These are phyloP conservation scores for Lasiodiplodia sp. DNA, from an alignment of 2,329 filamentous ascomycete species.

Conservation along the genomic window DNA sequence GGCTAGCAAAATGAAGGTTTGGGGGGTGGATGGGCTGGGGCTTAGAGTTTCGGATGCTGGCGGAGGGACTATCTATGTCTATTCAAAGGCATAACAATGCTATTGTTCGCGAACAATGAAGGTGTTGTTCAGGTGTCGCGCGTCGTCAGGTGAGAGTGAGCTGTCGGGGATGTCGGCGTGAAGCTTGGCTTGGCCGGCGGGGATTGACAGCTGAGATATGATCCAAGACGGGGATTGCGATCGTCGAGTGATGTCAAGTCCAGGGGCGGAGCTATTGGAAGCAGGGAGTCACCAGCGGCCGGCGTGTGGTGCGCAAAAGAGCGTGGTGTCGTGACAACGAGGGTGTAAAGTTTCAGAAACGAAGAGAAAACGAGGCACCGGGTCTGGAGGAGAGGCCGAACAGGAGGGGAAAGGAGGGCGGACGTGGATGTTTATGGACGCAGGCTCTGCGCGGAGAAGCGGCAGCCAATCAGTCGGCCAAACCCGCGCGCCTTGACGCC, in stretches of 20 bases:
- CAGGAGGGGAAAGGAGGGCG: conserved; percentile 26
- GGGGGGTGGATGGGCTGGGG: neutral
- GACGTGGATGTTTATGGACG: conserved; percentile 23
- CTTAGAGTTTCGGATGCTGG: neutral
- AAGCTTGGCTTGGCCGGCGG: neutral
- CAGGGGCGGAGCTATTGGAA: conserved; percentile 1
- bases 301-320: conserved; percentile 17
- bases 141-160: conserved; percentile 22
- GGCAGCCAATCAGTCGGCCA: conserved; percentile 21
- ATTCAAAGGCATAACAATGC: conserved; percentile 24
- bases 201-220: conserved; percentile 4
- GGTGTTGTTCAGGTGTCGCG: neutral
- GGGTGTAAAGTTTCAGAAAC: conserved; percentile 17
- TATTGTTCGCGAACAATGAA: neutral
- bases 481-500: conserved; percentile 22
- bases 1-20: neutral
- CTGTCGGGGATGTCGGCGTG: conserved; percentile 12
- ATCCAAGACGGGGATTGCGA: conserved; percentile 16
- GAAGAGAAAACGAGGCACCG: conserved; percentile 17
- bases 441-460: conserved; percentile 19
- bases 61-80: conserved; percentile 25
- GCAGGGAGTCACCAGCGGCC: conserved; percentile 13
- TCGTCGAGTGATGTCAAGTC: conserved; percentile 12
- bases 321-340: conserved; percentile 2
- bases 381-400: conserved; percentile 22